A percentile compares a stretch with the other conserved stretches of the same genome.
Evolutionary conservation across 2,329 filamentous ascomycete species (phyloP).

Genomic region (Pseudogymnoascus sp.): DNA sequence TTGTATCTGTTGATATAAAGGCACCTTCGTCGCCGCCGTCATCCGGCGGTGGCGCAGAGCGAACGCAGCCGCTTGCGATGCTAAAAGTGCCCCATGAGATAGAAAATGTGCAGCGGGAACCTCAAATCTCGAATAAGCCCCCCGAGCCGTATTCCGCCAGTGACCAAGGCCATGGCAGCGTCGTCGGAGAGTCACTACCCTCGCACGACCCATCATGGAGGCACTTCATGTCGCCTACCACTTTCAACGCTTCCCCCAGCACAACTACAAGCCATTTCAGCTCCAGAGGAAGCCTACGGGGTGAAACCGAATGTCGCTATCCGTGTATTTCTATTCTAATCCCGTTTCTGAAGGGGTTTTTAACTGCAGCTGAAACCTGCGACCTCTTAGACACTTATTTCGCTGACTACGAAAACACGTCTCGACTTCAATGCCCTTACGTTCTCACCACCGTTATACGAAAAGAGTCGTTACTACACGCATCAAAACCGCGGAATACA

Average conservation of each 20-base stretch:
- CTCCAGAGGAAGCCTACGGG: neutral
- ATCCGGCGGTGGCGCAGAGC: neutral
- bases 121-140: neutral
- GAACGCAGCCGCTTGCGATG: neutral
- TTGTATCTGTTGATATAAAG: neutral
- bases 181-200: neutral
- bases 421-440: constrained; percentile 39
- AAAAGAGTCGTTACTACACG: constrained; percentile 35
- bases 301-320: neutral
- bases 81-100: neutral
- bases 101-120: neutral
- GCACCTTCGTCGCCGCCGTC: neutral
- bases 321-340: neutral
- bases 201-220: neutral
- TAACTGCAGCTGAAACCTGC: constrained; percentile 24
- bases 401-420: constrained; percentile 35
- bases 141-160: neutral
- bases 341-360: neutral
- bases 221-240: neutral
- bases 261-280: neutral
- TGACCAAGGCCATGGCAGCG: neutral
- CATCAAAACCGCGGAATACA: constrained; percentile 32
- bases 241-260: neutral
- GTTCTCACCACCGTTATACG: constrained; percentile 39
- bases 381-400: constrained; percentile 42